Evolutionary conservation across 2,329 filamentous ascomycete genomes (phyloP), one percentile per base, ranked within the genome.

Genomic region (Boeremia exigua): DNA sequence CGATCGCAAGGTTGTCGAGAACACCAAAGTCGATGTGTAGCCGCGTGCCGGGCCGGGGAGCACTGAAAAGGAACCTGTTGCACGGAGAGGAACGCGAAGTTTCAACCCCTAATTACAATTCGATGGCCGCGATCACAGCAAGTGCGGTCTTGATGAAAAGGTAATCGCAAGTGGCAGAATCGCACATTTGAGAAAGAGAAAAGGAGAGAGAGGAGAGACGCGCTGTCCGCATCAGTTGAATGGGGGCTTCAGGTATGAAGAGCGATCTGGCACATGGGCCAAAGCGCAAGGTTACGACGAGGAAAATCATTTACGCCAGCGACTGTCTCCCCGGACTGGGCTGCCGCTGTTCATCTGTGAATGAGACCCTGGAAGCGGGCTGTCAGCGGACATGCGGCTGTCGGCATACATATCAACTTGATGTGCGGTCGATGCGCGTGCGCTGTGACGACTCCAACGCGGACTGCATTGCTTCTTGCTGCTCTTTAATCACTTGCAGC

Each of bases 211-310:
- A 62, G 56, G 61, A 64, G 56, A 63, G 56, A 62, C 57, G 66
- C 57, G 66, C 62, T 56, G 67, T 59, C 63, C 58, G 59, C 48
- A 49, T 56, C 38, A 40, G 57, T 47, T 60, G 54, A 60, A 59
- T 53, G 66, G 66, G 63, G 65, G 57, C 47, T 60, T 71, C 65
- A 66, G 59, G 67, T 69, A 71, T 73, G 70, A 63, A 63, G 58
- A 60, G 60, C 62, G 59, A 71, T 68, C 68, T 68, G 69, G 67
- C 63, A 70, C 62, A 67, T 66, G 67, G 68, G 66, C 67, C 66
- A 67, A 68, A 66, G 67, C 66, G 65, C 67, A 56, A 62, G 60
- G 68, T 71, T 69, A 71, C 69, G 69, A 73, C 68, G 58, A 70
- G 63, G 65, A 67, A 70, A 68, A 68, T 70, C 66, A 67, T 67